Conservation (phyloP, 2,329 filamentous ascomycete genomes). For the Penicillium nordicum region DNA sequence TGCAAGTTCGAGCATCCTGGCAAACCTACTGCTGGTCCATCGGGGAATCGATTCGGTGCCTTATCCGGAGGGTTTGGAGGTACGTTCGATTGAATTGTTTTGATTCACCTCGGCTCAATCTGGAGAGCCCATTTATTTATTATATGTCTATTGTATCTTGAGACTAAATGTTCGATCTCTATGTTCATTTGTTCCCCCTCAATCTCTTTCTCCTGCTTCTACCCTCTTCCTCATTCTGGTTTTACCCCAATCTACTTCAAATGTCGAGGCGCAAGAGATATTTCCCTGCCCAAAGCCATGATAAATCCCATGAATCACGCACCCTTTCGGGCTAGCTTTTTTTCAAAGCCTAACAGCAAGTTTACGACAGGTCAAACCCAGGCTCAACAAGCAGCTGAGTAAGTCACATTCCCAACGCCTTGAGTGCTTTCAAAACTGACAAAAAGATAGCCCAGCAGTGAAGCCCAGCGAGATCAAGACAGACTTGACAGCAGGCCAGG, state of each 20-base stretch:
- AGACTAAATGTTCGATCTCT: background rate
- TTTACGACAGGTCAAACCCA: constrained; percentile 16
- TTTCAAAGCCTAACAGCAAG: background rate
- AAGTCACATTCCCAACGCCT: constrained; percentile 7
- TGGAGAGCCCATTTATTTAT: background rate
- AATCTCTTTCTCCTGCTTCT: background rate
- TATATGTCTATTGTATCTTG: background rate
- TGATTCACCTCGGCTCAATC: background rate
- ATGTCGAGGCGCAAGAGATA: background rate
- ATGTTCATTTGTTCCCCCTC: background rate
- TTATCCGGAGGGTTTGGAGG: constrained; percentile 44
- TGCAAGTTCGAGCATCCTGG: constrained; percentile 61
- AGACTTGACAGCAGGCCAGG: constrained; percentile 60
- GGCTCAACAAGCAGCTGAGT: constrained; percentile 24
- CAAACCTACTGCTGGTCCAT: constrained; percentile 29
- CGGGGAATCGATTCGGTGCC: constrained; percentile 60
- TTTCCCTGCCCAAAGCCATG: background rate
- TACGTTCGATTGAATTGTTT: constrained; percentile 26
- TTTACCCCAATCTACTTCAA: background rate
- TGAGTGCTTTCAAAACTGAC: constrained; percentile 20
- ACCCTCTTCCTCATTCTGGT: background rate
- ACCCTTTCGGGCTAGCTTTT: background rate
- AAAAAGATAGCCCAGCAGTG: constrained; percentile 49
- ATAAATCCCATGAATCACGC: background rate
- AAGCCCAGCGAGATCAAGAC: constrained; percentile 58